Evolutionary conservation across 306 rosid species (phyloP).

Genomic region (Quercus suber): DNA sequence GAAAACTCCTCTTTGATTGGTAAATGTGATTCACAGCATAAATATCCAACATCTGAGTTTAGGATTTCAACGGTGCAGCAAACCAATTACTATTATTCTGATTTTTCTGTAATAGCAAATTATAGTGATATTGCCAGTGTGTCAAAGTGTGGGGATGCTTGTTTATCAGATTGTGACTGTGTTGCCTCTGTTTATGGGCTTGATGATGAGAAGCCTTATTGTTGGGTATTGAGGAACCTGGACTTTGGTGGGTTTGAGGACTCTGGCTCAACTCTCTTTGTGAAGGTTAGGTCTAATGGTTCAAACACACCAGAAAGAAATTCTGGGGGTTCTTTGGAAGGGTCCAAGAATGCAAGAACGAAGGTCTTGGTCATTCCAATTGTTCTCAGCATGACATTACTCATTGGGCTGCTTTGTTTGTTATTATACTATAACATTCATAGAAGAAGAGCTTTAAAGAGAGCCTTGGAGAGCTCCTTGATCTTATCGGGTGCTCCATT

Average conservation of each 20-base stretch:
- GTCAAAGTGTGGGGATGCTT: slow-evolving; percentile 82
- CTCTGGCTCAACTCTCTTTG: slow-evolving; percentile 73
- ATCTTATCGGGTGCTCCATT: too few species aligned
- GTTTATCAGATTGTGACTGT: slow-evolving; percentile 82
- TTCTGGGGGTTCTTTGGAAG: slow-evolving; percentile 43
- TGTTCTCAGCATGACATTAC: slow-evolving; percentile 62
- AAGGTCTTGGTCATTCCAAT: slow-evolving; percentile 74
- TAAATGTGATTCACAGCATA: slow-evolving; percentile 44
- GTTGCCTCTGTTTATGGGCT: slow-evolving; percentile 88
- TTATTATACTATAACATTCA: slow-evolving; percentile 70
- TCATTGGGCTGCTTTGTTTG: slow-evolving; percentile 60
- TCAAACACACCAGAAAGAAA: slow-evolving; percentile 34
- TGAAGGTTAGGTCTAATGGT: slow-evolving; percentile 65
- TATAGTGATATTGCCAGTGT: slow-evolving; percentile 67
- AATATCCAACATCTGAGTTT: slow-evolving; percentile 42
- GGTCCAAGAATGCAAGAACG: slow-evolving; percentile 37
- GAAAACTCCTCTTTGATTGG: slow-evolving; percentile 69
- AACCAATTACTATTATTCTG: slow-evolving; percentile 77
- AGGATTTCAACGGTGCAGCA: slow-evolving; percentile 59
- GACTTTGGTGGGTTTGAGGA: slow-evolving; percentile 94
- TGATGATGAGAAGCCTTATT: slow-evolving; percentile 75
- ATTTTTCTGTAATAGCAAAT: slow-evolving; percentile 74
- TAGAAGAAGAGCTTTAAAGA: too few species aligned
- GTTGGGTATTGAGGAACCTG: slow-evolving; percentile 78
- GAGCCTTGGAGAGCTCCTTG: too few species aligned